Percentiles rank a stretch among this genome's conserved stretches.
Evolutionary conservation across 257 asterid species (phyloP).

Genomic region (Solanum virginianum): DNA sequence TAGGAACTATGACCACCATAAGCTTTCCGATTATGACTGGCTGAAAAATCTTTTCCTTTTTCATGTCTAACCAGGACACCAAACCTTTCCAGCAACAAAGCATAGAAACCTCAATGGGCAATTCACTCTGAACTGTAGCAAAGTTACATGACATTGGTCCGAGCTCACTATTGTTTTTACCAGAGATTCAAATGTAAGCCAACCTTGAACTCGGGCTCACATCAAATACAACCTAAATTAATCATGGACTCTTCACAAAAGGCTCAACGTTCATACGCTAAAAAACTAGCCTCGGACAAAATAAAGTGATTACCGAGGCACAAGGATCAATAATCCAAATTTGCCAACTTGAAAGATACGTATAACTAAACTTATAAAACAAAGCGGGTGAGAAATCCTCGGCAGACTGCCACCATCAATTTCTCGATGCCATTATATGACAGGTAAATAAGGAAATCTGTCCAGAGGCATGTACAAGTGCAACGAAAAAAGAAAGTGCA

Average conservation of each 20-base stretch:
- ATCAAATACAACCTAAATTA: neutral
- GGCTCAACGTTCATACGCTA: neutral
- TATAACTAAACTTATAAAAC: neutral
- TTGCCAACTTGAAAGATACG: neutral
- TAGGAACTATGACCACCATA: neutral
- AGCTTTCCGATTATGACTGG: neutral
- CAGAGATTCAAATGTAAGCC: neutral
- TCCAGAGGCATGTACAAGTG: neutral
- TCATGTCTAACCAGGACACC: neutral
- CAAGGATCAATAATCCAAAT: neutral
- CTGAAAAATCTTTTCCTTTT: neutral
- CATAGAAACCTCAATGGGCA: neutral
- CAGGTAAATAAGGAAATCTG: neutral
- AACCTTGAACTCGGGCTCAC: neutral
- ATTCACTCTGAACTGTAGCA: neutral
- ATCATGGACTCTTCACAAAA: neutral
- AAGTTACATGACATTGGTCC: neutral
- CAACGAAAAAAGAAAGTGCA: neutral
- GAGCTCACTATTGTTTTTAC: neutral
- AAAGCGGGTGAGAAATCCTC: neutral
- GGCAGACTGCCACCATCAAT: neutral
- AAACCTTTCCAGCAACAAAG: neutral
- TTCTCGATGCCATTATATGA: neutral
- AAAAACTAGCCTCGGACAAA: neutral
- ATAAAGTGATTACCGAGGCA: neutral